Base-by-base conservation (phyloP, 768 basidiomycete species). In the Hypholoma sublateritium region DNA sequence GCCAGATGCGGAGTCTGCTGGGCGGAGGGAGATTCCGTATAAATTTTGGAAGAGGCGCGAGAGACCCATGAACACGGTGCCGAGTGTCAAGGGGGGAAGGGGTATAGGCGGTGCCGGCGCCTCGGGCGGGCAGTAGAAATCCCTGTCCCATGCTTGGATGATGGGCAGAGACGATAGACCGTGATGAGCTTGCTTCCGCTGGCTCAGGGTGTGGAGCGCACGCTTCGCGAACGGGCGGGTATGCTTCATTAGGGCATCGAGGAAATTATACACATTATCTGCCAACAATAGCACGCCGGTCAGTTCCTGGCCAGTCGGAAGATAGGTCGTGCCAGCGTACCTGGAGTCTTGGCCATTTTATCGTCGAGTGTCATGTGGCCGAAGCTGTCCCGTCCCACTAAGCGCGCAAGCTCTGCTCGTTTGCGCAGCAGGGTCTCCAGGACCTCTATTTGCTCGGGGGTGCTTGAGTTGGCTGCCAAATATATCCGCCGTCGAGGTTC, bases 341-440 rank as follows among this genome's bases (percentile, higher is more conserved):
- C 91, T 51, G 96, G 95, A 32, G 86, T 89, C 71, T 91, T 93
- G 1, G 95, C 96, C 97, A 99, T 99, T 75, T 97, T 99, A 72
- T 98, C 95, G 28, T 83, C 83, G 17, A 98, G 78, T 0, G 87
- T 84, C 82, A 97, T 90, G 58, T 92, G 86, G 0, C 88, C 94
- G 75, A 85, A 98, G 62, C 89, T 96, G 37, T 86, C 79, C 64
- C 86, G 84, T 9, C 96, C 96, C 36, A 97, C 88, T 14, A 98
- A 74, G 19, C 76, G 81, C 2, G 97, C 94, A 5, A 98, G 77
- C 64, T 95, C 84, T 4, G 87, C 92, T 25, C 97, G 83, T 43
- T 86, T 86, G 34, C 79, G 77, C 28, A 99, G 74, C 49, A 99
- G 75, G 11, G 72, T 72, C 59, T 98, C 96, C 45, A 99, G 71